These are phyloP conservation scores for Boehmeria nivea DNA, from an alignment of 306 rosid species.

Conservation along the genomic window DNA sequence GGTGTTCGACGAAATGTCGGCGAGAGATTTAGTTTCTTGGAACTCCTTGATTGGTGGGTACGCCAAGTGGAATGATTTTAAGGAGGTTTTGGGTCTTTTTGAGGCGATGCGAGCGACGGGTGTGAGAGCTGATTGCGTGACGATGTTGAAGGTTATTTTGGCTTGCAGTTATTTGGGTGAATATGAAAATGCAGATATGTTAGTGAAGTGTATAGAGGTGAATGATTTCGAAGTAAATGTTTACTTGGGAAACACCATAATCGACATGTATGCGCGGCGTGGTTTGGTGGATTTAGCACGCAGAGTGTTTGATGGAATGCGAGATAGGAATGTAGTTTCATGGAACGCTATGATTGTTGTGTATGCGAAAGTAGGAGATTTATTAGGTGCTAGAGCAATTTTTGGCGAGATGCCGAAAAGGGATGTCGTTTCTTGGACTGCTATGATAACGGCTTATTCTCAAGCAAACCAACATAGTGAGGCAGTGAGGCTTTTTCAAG, in stretches of 20 bases:
- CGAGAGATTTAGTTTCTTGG: slow-evolving; percentile 85
- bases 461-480: slow-evolving; percentile 52
- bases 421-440: slow-evolving; percentile 84
- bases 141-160: slow-evolving; percentile 63
- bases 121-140: slow-evolving; percentile 62
- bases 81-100: slow-evolving; percentile 57
- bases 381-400: slow-evolving; percentile 41
- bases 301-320: slow-evolving; percentile 60
- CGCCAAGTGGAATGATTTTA: slow-evolving; percentile 41
- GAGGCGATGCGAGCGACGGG: slow-evolving; percentile 38
- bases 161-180: slow-evolving; percentile 57
- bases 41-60: slow-evolving; percentile 76
- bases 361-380: slow-evolving; percentile 48
- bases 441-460: slow-evolving; percentile 70
- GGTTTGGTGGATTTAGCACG: slow-evolving; percentile 45
- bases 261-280: slow-evolving; percentile 71
- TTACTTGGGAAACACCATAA: slow-evolving; percentile 70
- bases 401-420: slow-evolving; percentile 54
- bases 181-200: slow-evolving; percentile 46
- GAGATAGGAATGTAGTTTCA: slow-evolving; percentile 53
- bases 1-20: slow-evolving; percentile 64
- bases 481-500: slow-evolving; percentile 63
- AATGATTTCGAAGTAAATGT: slow-evolving; percentile 44
- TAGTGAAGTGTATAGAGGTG: slow-evolving; percentile 54
- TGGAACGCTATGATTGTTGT: slow-evolving; percentile 76